These are phyloP conservation scores for Fallopia convolvulus DNA, from an alignment of 148 eudicot genomes.

Conservation along the genomic window DNA sequence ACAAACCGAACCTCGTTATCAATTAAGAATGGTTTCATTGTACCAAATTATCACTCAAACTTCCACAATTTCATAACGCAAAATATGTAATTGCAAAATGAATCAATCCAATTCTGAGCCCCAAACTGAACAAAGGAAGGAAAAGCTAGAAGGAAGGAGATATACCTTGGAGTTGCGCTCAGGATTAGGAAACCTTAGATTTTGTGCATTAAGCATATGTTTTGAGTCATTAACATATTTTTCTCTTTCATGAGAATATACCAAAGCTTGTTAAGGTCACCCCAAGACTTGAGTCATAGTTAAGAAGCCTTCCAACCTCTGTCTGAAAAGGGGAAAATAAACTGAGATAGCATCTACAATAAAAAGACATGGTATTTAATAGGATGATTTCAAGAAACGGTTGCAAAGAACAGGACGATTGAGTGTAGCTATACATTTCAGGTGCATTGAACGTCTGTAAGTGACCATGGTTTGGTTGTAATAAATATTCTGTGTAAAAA, in stretches of 20 bases:
- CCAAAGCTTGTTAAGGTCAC: slow-evolving; percentile 86
- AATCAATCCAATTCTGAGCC: too few relatives aligned
- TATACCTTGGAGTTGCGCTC: slow-evolving; percentile 82
- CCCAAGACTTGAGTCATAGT: slow-evolving; percentile 90
- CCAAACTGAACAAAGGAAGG: not conserved
- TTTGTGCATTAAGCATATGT: slow-evolving; percentile 88
- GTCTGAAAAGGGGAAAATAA: slow-evolving; percentile 25
- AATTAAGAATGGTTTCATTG: too few relatives aligned
- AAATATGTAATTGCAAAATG: too few relatives aligned
- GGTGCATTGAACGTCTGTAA: slow-evolving; percentile 95
- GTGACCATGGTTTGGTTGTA: slow-evolving; percentile 92
- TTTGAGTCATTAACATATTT: slow-evolving; percentile 90
- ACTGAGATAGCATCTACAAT: not conserved
- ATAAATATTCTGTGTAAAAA: slow-evolving; percentile 70
- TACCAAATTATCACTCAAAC: too few relatives aligned
- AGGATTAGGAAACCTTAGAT: slow-evolving; percentile 73
- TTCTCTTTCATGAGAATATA: slow-evolving; percentile 85
- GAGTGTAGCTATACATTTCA: slow-evolving; percentile 68
- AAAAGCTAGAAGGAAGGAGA: not conserved
- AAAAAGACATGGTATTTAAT: too few relatives aligned
- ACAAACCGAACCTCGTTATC: too few relatives aligned
- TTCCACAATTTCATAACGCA: too few relatives aligned
- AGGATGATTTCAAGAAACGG: too few relatives aligned
- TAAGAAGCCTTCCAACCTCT: slow-evolving; percentile 90
- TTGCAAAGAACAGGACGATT: too few relatives aligned